phyloP scores from a whole-genome alignment of 2,329 filamentous ascomycete species.

The Calonectria pseudoturangicola region DNA sequence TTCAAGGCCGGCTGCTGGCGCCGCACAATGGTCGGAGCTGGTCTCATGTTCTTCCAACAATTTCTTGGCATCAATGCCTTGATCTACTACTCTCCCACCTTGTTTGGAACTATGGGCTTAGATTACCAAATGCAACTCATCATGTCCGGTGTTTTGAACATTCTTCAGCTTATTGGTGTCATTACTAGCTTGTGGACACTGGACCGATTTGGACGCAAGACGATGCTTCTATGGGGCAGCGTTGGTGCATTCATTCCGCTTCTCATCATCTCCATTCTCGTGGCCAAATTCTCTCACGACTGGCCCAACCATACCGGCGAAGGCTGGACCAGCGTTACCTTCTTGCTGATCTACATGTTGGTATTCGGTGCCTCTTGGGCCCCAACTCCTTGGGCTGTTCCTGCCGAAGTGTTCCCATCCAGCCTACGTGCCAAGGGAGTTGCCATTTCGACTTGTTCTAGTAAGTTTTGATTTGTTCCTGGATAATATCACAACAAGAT shows the following conservation, averaged over 20 bases:
- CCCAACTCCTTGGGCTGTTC: slow-evolving; percentile 68
- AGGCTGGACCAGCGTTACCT: slow-evolving; percentile 55
- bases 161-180: slow-evolving; percentile 60
- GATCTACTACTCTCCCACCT: slow-evolving; percentile 75
- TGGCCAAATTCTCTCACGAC: slow-evolving; percentile 49
- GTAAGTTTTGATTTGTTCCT: slow-evolving; percentile 38
- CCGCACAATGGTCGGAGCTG: slow-evolving; percentile 66
- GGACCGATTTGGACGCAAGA: slow-evolving; percentile 53
- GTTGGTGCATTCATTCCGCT: slow-evolving; percentile 53
- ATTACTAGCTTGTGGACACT: slow-evolving; percentile 66
- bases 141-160: slow-evolving; percentile 57
- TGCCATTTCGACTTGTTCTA: slow-evolving; percentile 74
- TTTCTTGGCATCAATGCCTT: slow-evolving; percentile 64
- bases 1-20: slow-evolving; percentile 69
- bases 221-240: slow-evolving; percentile 52
- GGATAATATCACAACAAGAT: rapidly evolving
- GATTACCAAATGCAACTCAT: slow-evolving; percentile 56
- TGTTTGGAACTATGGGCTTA: slow-evolving; percentile 74
- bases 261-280: slow-evolving; percentile 54
- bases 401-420: slow-evolving; percentile 77
- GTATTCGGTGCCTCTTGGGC: slow-evolving; percentile 76
- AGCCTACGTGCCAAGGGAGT: slow-evolving; percentile 78
- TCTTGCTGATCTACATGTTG: slow-evolving; percentile 72
- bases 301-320: slow-evolving; percentile 52
- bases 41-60: slow-evolving; percentile 75